phyloP scores from a whole-genome alignment of 129 eudicot species.

The Flaveria trinervia region DNA sequence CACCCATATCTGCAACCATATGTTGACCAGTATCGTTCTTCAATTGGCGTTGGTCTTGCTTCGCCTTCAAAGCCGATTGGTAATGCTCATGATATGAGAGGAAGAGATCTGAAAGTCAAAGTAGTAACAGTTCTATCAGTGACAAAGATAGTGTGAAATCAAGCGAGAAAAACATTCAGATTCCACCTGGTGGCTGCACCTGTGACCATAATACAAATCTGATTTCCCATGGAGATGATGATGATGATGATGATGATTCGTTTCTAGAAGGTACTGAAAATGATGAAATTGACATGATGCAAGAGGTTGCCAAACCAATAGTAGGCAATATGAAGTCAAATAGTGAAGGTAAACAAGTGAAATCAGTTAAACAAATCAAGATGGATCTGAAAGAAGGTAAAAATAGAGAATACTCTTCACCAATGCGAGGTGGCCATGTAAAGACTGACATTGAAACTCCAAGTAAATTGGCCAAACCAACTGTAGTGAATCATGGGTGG shows the following conservation, averaged over 20 bases:
- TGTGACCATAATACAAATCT: conserved; percentile 53
- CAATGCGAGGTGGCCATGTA: conserved; percentile 63
- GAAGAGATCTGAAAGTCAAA: conserved; percentile 77
- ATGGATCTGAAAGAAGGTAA: conserved; percentile 76
- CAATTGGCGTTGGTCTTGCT: conserved; percentile 25
- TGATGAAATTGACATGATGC: conserved; percentile 32
- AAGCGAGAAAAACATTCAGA: conserved; percentile 62
- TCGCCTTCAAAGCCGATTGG: conserved; percentile 57
- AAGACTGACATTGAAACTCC: conserved; percentile 50
- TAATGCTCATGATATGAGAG: conserved; percentile 45
- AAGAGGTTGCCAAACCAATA: conserved; percentile 43
- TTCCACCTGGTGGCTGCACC: conserved; percentile 21
- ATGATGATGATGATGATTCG: conserved; percentile 25
- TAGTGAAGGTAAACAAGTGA: conserved; percentile 55
- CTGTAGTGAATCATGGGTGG: conserved; percentile 47
- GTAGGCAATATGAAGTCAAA: conserved; percentile 45
- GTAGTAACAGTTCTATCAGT: conserved; percentile 93
- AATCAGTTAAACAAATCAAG: conserved; percentile 54
- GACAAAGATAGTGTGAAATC: conserved; percentile 79
- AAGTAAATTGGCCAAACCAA: conserved; percentile 58
- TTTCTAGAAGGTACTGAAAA: conserved; percentile 38
- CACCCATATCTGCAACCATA: conserved; percentile 95
- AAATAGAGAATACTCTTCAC: conserved; percentile 79
- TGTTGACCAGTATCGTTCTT: conserved; percentile 67
- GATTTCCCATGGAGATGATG: conserved; percentile 48